Evolutionary conservation across 768 basidiomycete genomes (phyloP).

Genomic region (Lactarius evosmus): DNA sequence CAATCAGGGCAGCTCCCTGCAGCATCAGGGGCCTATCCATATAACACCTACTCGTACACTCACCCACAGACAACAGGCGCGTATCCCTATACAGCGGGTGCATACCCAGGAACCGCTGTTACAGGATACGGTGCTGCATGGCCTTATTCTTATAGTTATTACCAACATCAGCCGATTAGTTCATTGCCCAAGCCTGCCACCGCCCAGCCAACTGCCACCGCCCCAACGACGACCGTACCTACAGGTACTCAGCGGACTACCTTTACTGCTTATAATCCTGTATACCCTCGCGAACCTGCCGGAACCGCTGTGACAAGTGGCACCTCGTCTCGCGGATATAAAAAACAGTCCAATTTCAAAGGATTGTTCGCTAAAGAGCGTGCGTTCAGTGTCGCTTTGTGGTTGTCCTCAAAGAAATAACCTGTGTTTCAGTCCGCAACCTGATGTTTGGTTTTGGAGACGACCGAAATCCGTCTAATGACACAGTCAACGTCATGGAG

Average conservation of each 20-base stretch:
- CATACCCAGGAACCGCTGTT: conserved; percentile 59
- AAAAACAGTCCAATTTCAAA: conserved; percentile 66
- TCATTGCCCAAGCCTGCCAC: conserved; percentile 29
- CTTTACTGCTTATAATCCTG: conserved; percentile 41
- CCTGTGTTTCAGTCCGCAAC: conserved; percentile 55
- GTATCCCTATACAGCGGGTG: conserved; percentile 48
- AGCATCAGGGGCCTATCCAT: conserved; percentile 59
- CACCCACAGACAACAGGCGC: conserved; percentile 43
- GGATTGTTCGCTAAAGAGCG: conserved; percentile 81
- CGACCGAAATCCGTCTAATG: conserved; percentile 81
- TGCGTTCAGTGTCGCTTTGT: conserved; percentile 38
- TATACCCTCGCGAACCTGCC: conserved; percentile 47
- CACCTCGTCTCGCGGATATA: conserved; percentile 44
- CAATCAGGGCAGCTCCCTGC: conserved; percentile 30
- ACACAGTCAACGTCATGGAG: conserved; percentile 90
- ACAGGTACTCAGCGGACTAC: conserved; percentile 29
- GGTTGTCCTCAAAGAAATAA: neutral
- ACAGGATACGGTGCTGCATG: conserved; percentile 60
- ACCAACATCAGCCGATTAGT: conserved; percentile 30
- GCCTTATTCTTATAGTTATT: conserved; percentile 68
- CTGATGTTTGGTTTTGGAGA: conserved; percentile 96
- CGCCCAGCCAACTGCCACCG: conserved; percentile 22
- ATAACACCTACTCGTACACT: conserved; percentile 50
- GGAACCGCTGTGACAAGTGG: conserved; percentile 41
- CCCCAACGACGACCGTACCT: conserved; percentile 25